A percentile compares a stretch with the other conserved stretches of the same genome.
phyloP scores from a whole-genome alignment of 2,329 filamentous ascomycete species.

The Cryphonectria radicalis region DNA sequence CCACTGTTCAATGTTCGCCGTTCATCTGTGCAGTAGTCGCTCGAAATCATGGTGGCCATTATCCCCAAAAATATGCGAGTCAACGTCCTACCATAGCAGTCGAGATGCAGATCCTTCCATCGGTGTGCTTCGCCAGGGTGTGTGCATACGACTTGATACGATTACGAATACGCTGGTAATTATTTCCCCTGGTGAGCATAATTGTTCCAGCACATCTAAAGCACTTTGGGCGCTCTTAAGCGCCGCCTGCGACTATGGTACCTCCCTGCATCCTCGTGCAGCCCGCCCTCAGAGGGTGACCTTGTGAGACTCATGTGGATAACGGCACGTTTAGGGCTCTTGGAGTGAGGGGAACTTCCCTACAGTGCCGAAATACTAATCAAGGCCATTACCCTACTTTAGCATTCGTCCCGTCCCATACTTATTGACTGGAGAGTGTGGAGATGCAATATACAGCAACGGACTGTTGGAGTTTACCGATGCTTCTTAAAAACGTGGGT shows the following conservation, averaged over 20 bases:
- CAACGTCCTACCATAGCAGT: background rate
- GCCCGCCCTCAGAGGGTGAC: background rate
- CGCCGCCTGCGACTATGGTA: background rate
- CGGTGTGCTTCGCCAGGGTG: background rate
- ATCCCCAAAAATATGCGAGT: background rate
- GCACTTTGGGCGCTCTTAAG: background rate
- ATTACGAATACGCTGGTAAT: background rate
- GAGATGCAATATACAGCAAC: background rate
- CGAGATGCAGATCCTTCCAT: background rate
- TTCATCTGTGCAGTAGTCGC: background rate
- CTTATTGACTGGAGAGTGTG: background rate
- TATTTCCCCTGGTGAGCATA: background rate
- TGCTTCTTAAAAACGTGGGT: background rate
- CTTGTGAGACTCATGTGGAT: background rate
- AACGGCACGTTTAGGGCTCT: background rate
- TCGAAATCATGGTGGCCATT: background rate
- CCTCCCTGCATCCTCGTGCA: background rate
- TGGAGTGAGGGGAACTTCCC: background rate
- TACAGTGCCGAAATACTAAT: background rate
- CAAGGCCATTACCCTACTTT: background rate
- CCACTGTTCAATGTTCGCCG: background rate
- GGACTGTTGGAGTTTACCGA: background rate
- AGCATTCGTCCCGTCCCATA: background rate
- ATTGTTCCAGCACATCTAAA: background rate
- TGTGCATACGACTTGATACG: background rate